Percentiles rank a stretch among this genome's conserved stretches.
phyloP scores from a whole-genome alignment of 805 yeast species.

The Ogataea methanolica region DNA sequence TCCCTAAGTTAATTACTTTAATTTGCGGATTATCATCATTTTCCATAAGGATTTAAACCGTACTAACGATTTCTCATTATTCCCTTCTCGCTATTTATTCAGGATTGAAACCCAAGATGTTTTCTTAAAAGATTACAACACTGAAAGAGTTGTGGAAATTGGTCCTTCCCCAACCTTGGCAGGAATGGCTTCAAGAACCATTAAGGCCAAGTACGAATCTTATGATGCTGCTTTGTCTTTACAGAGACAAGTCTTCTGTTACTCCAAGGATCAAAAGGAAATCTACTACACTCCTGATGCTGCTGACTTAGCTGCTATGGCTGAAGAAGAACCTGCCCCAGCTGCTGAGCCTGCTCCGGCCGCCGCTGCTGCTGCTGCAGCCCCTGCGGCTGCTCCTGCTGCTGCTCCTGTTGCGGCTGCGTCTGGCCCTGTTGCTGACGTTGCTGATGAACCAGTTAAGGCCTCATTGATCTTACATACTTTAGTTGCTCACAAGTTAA shows the following conservation, averaged over 20 bases:
- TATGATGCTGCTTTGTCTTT: constrained; percentile 95
- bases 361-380: constrained; percentile 52
- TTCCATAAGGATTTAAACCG: too few relatives aligned
- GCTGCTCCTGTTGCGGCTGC: constrained; percentile 64
- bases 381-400: constrained; percentile 56
- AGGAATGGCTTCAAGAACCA: constrained; percentile 97
- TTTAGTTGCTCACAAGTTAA: constrained; percentile 91
- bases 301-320: constrained; percentile 41
- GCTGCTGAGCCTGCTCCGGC: constrained; percentile 35
- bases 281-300: constrained; percentile 92
- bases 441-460: constrained; percentile 86
- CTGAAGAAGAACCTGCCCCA: constrained; percentile 29
- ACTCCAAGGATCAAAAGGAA: constrained; percentile 93
- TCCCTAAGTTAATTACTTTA: constrained; percentile 5
- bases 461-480: constrained; percentile 82
- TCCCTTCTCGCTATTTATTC: neutral
- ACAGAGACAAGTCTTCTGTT: constrained; percentile 91
- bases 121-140: constrained; percentile 85
- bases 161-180: constrained; percentile 99
- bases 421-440: constrained; percentile 74
- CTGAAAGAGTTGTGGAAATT: constrained; percentile 96
- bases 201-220: constrained; percentile 91
- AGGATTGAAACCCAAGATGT: constrained; percentile 97
- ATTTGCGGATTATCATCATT: neutral
- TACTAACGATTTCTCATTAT: too few relatives aligned